phyloP scores from a whole-genome alignment of 805 yeast species.

The Candida andamanensis region DNA sequence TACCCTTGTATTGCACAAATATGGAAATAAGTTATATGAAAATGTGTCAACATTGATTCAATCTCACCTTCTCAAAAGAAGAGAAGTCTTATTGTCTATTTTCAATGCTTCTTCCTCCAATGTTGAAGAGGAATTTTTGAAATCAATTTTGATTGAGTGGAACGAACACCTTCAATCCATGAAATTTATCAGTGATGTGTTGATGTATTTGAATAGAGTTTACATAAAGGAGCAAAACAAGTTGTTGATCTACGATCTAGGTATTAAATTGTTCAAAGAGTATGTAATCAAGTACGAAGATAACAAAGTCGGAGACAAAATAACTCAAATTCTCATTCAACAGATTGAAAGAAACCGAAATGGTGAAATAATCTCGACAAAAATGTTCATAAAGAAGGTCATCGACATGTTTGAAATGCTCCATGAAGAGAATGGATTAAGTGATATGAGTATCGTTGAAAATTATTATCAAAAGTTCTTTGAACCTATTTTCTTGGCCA shows the following conservation, averaged over 20 bases:
- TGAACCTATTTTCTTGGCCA: conserved; percentile 58
- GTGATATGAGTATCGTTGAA: conserved; percentile 40
- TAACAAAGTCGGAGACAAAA: conserved; percentile 45
- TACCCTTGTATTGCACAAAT: conserved; percentile 64
- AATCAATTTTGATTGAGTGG: conserved; percentile 49
- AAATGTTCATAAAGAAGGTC: conserved; percentile 53
- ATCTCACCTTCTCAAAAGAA: conserved; percentile 34
- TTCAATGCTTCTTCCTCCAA: conserved; percentile 6
- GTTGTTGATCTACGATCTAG: conserved; percentile 66
- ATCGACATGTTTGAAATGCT: conserved; percentile 70
- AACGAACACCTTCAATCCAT: conserved; percentile 64
- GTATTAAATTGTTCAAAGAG: conserved; percentile 62
- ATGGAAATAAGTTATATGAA: conserved; percentile 61
- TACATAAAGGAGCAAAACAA: conserved; percentile 66
- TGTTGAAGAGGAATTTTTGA: conserved; percentile 29
- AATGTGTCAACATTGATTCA: conserved; percentile 48
- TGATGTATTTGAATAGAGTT: conserved; percentile 83
- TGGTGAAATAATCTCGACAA: conserved; percentile 49
- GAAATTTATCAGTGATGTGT: conserved; percentile 75
- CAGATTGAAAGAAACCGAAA: conserved; percentile 54
- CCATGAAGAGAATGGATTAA: conserved; percentile 27
- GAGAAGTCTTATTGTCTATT: conserved; percentile 15
- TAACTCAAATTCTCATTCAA: conserved; percentile 46
- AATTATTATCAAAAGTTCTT: conserved; percentile 59
- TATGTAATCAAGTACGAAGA: conserved; percentile 47